Evolutionary conservation across 2,329 filamentous ascomycete genomes (phyloP).

Genomic region (Phaeosphaeriaceae sp.): DNA sequence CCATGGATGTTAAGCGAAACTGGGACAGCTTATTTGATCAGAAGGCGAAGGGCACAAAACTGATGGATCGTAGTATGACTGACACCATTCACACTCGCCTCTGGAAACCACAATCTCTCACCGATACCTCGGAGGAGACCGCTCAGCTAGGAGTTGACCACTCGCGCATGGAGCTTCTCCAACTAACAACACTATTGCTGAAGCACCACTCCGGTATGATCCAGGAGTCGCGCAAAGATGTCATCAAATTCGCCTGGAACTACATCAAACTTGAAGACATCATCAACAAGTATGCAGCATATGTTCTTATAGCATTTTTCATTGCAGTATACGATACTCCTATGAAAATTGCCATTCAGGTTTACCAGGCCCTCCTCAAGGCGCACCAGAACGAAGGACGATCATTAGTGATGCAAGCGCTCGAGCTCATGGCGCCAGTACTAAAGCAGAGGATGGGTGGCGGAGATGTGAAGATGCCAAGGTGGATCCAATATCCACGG

Average conservation of each 20-base stretch:
- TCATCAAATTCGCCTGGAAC: slow-evolving; percentile 99
- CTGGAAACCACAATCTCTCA: slow-evolving; percentile 83
- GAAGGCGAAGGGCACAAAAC: slow-evolving; percentile 65
- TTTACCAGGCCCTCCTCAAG: slow-evolving; percentile 88
- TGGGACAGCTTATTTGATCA: slow-evolving; percentile 64
- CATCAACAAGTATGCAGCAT: slow-evolving; percentile 98
- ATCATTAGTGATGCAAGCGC: slow-evolving; percentile 87
- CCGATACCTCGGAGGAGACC: slow-evolving; percentile 82
- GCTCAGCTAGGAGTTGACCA: slow-evolving; percentile 89
- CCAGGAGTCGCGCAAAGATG: slow-evolving; percentile 92
- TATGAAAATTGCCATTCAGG: slow-evolving; percentile 91
- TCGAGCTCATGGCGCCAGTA: slow-evolving; percentile 94
- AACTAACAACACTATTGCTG: slow-evolving; percentile 91
- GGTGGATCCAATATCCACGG: slow-evolving; percentile 89
- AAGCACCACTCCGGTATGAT: slow-evolving; percentile 91
- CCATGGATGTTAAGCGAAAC: slow-evolving; percentile 91
- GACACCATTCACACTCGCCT: slow-evolving; percentile 91
- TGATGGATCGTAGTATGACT: slow-evolving; percentile 87
- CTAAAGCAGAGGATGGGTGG: slow-evolving; percentile 81
- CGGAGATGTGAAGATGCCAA: slow-evolving; percentile 73
- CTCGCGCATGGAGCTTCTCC: slow-evolving; percentile 92
- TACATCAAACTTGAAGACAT: slow-evolving; percentile 96
- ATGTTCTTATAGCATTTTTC: slow-evolving; percentile 96
- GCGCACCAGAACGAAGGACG: slow-evolving; percentile 96
- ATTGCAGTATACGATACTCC: slow-evolving; percentile 97